Evolutionary conservation across 73 alveolate species (phyloP), one percentile per base, ranked within the genome.

Genomic region (Durusdinium trenchii): DNA sequence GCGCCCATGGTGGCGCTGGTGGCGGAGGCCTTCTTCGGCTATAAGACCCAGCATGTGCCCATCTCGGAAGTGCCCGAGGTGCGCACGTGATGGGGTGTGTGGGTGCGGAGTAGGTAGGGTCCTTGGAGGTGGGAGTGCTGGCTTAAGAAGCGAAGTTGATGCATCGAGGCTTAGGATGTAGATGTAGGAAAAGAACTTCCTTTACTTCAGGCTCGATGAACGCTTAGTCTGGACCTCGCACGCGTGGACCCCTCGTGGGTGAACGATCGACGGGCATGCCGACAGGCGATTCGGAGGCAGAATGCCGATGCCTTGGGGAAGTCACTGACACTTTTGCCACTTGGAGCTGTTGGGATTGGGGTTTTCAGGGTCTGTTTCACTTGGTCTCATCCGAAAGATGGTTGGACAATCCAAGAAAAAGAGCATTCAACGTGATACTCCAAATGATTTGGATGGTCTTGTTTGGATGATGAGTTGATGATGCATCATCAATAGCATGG

Each of bases 21-120:
- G 32, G 46, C 96, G 42, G 96, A 90, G 96, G 86, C 92, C 46
- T 82, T 82, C 54, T 90, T 90, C 28, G 96, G 96, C 52, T 90
- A 90, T 86, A 62, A 90, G 86, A 90, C 96, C 14, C 96, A 90
- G 73, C 96, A 43, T 42, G n/a, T n/a, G 45, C 96, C 96, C 26
- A 46, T 90, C 51, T 28, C 42, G n/a, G 52, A 90, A 43, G 96
- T 90, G 52, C 96, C 96, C 26, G 96, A 90, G 96, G 96, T 45
- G 30, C 36, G 50, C 35, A 46, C n/a, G 45, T 35, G 91, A 10
- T 35, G 79, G 16, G 16, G n/a, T n/a, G n/a, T n/a, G n/a, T 40
- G 14, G 51, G 52, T 36, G 84, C 69, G 12, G 69, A 57, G 69
- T 57, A 12, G 23, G 23, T 57, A 23, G 69, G 51, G 84, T 75